phyloP scores from a whole-genome alignment of 305 asterid species.

The Fraxinus paxiana region DNA sequence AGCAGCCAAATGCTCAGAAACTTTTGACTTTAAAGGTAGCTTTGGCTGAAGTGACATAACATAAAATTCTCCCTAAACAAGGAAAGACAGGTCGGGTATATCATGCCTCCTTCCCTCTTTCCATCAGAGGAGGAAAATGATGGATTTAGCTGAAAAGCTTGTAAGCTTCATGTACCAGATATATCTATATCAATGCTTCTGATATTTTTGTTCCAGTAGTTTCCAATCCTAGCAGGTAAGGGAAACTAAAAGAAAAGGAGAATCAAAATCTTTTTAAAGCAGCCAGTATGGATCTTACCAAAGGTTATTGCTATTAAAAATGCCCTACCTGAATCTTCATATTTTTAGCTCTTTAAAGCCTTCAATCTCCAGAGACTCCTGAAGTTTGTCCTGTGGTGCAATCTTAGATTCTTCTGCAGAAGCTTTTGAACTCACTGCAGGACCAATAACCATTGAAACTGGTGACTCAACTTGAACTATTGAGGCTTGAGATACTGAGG shows the following conservation, averaged over 20 bases:
- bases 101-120: not conserved
- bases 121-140: not conserved
- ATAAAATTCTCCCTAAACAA: conserved; percentile 9
- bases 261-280: conserved; percentile 31
- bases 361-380: conserved; percentile 33
- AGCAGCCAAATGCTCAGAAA: conserved; percentile 22
- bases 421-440: conserved; percentile 27
- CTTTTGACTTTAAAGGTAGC: conserved; percentile 23
- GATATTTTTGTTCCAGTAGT: not conserved
- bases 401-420: conserved; percentile 24
- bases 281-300: conserved; percentile 19
- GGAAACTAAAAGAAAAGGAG: not conserved
- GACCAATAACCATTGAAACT: conserved; percentile 21
- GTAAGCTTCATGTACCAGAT: not conserved
- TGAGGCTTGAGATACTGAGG: conserved; percentile 23
- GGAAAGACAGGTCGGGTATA: not conserved
- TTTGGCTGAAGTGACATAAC: conserved; percentile 28
- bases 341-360: conserved; percentile 48
- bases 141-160: not conserved
- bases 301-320: conserved; percentile 25
- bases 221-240: conserved; percentile 6
- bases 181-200: not conserved
- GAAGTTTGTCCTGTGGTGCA: conserved; percentile 35
- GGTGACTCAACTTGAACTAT: conserved; percentile 24
- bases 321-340: conserved; percentile 24